Conservation (phyloP, 768 basidiomycete genomes). For the Kwoniella newhampshirensis region DNA sequence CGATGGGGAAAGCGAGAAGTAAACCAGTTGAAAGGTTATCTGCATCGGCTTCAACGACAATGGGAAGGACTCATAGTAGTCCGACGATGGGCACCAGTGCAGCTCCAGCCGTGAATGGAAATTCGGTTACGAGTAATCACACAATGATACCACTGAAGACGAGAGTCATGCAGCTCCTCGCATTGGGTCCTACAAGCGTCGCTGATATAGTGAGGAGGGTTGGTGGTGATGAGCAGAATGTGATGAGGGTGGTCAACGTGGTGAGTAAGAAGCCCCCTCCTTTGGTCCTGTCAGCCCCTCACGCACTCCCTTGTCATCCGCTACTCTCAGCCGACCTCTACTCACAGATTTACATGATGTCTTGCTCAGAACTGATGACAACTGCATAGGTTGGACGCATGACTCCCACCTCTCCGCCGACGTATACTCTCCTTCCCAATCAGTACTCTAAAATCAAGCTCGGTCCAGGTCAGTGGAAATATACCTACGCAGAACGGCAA, state of each 20-base stretch:
- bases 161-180: conserved; percentile 43
- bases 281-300: background rate
- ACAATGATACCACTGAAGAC: conserved; percentile 47
- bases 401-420: conserved; percentile 16
- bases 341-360: background rate
- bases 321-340: background rate
- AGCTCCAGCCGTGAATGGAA: background rate
- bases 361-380: background rate
- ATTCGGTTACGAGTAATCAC: too few relatives aligned
- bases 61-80: conserved; percentile 31
- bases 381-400: conserved; percentile 30
- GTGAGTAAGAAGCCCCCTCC: conserved; percentile 26
- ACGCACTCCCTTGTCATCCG: background rate
- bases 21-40: background rate
- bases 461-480: conserved; percentile 31
- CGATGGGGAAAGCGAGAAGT: conserved; percentile 1
- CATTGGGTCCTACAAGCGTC: conserved; percentile 34
- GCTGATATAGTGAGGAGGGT: conserved; percentile 32
- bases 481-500: conserved; percentile 34
- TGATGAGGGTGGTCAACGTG: conserved; percentile 43
- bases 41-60: background rate
- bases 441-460: conserved; percentile 48
- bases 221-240: conserved; percentile 38
- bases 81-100: conserved; percentile 9
- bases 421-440: conserved; percentile 33